Evolutionary conservation across 129 eudicot species (phyloP).

Genomic region (Rutidosis leptorrhynchoides): DNA sequence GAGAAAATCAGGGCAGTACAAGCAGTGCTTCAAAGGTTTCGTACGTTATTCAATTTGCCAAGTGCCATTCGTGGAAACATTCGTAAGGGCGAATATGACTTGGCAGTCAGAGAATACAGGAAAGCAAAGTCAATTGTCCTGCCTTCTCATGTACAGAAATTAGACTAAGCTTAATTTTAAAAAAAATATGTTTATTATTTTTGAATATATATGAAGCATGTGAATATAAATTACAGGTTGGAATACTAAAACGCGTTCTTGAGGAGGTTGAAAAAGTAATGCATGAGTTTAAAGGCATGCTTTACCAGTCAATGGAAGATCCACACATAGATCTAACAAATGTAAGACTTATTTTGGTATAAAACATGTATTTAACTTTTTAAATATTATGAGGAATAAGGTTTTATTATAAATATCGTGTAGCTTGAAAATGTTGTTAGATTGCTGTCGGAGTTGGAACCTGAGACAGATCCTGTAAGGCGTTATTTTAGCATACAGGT

Average conservation of each 20-base stretch:
- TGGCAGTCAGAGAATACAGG: slow-evolving; percentile 93
- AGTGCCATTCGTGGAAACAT: slow-evolving; percentile 79
- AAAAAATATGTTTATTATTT: background rate
- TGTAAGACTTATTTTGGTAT: slow-evolving; percentile 40
- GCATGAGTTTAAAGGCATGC: slow-evolving; percentile 85
- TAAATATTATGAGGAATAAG: slow-evolving; percentile 13
- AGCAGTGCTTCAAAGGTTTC: slow-evolving; percentile 94
- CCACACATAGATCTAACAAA: slow-evolving; percentile 71
- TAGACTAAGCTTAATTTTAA: background rate
- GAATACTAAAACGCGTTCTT: slow-evolving; percentile 87
- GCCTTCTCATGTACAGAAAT: slow-evolving; percentile 74
- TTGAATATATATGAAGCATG: background rate
- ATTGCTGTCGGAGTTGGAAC: slow-evolving; percentile 82
- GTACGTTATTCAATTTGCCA: slow-evolving; percentile 93
- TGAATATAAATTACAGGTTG: slow-evolving; percentile 52
- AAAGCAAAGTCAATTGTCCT: slow-evolving; percentile 96
- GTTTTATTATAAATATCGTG: slow-evolving; percentile 25
- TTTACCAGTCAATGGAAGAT: slow-evolving; percentile 86
- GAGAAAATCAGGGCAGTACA: slow-evolving; percentile 96
- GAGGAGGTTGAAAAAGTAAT: slow-evolving; percentile 97
- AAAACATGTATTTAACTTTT: background rate
- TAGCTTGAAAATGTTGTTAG: slow-evolving; percentile 93
- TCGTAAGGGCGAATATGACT: slow-evolving; percentile 91
- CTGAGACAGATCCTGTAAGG: slow-evolving; percentile 86
- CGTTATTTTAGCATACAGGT: slow-evolving; percentile 87